Base-by-base conservation (phyloP, 2,329 filamentous ascomycete species). In the Pseudogymnoascus sp. region DNA sequence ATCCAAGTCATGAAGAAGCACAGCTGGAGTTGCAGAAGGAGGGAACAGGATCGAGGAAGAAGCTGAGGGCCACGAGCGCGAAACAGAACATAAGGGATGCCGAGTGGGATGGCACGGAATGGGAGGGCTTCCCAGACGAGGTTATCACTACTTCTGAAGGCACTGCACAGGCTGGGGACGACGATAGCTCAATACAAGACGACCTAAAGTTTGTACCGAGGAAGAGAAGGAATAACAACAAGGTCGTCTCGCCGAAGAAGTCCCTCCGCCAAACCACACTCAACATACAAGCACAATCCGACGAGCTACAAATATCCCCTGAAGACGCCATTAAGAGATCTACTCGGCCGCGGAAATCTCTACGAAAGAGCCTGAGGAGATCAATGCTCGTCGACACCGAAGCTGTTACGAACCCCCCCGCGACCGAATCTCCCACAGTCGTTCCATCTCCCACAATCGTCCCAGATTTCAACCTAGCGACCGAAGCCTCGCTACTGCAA, bases 21-120 rank as follows among this genome's bases (percentile, higher is more conserved):
- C 65, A 69, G 58, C 41, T 41, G 10, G 77, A 79, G 64, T 68
- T 78, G 4, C 68, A 72, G 13, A 70, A 66, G 25, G 71, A 73
- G 21, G 73, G 74, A 2, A 58, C 61, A 2, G 72, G 71, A 0
- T 41, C 71, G 21, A 70, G 77, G 33, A 79, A 79, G 65, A 73
- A 69, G 62, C 55, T 62, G 17, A 71, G 73, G n/a, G 67, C 65
- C 10, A 59, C 63, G 6, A 63, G 62, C 13, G 65, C 73, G 44
- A 71, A 76, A 63, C 71, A 74, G 9, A 68, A 68, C 36, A 76
- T 72, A 62, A 68, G 68, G 4, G 68, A 71, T 31, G 71, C 70
- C 36, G 63, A 59, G 17, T 78, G 74, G 68, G 70, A 70, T 65
- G 36, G 61, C 61, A 62, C 62, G 27, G 27, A 29, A 15, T 13